Evolutionary conservation across 306 rosid species (phyloP).

Genomic region (Cucumis cinereus): DNA sequence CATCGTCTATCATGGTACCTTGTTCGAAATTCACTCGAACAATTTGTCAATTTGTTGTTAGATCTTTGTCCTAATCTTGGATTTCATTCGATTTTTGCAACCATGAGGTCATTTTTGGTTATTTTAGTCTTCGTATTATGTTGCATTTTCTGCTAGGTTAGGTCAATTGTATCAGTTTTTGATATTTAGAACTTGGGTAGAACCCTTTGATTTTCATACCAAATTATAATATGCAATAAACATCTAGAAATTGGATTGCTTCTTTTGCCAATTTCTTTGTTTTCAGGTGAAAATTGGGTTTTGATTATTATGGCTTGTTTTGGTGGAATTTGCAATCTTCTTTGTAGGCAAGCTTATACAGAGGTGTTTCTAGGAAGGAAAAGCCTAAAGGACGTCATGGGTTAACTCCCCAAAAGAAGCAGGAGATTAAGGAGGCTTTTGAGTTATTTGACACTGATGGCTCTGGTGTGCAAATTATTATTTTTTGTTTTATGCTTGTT

Average conservation of each 20-base stretch:
- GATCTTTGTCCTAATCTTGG: not conserved
- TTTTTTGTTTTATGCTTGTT: not conserved
- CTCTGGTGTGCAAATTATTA: constrained; percentile 42
- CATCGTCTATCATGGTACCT: not conserved
- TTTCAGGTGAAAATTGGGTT: not conserved
- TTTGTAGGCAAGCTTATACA: constrained; percentile 34
- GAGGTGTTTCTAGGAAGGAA: constrained; percentile 49
- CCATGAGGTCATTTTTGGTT: not conserved
- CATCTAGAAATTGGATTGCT: not conserved
- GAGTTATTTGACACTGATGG: constrained; percentile 90
- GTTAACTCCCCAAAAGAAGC: constrained; percentile 54
- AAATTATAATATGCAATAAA: not conserved
- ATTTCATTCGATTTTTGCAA: not conserved
- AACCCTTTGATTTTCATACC: not conserved
- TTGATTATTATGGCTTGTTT: not conserved
- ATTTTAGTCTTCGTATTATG: too few species aligned
- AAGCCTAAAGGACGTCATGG: constrained; percentile 50
- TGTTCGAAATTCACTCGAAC: not conserved
- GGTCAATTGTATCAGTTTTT: not conserved
- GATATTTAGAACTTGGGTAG: not conserved
- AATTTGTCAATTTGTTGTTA: not conserved
- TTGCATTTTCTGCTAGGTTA: not conserved
- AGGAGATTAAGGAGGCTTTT: constrained; percentile 87
- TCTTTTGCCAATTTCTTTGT: not conserved
- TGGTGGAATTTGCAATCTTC: not conserved